Evolutionary conservation across 495 filamentous ascomycete species (phyloP), one percentile per base, ranked within the genome.

Genomic region (Podospora sp.): DNA sequence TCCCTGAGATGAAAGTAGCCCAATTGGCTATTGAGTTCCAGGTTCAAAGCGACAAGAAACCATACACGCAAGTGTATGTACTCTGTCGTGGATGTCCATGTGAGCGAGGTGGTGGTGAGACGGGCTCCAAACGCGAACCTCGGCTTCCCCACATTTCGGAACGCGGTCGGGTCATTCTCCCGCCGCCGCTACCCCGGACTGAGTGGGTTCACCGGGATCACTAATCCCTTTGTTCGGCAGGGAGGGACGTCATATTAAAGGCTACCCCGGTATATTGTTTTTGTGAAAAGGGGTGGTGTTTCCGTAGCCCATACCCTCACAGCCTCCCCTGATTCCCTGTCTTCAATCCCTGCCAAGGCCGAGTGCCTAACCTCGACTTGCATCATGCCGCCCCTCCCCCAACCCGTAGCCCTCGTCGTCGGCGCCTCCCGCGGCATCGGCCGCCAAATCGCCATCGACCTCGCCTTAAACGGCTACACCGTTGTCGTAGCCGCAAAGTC

Each of bases 341-440:
- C 20, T n/a, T 40, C 7, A 16, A 51, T n/a, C 46, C 18, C 20
- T 4, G 14, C 4, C 0, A 20, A 59, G 56, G 7, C 62, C 18
- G 11, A 7, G 1, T 4, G 9, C 3, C 24, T 51, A 27, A 29
- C 24, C 3, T 20, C 57, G 12, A 33, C 22, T 36, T 27, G 50
- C 65, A 65, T 5, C 53, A 65, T 69, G 69, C 6, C 67, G 0
- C 27, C 67, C 51, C 61, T 33, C 49, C 65, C 53, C 36, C 72
- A 77, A 40, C 70, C 63, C 18, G 88, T 92, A 1, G 91, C 90
- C 8, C 79, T 94, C 3, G 81, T 93, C 20, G 81, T 94, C 36
- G 91, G 91, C 25, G 91, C 88, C 0, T 92, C 90, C 0, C 79
- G 91, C 35, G 92, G 91, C 18, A 94, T 95, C 61, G 92, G 92